Conservation (phyloP, 116 monocot genomes). For the Iris pallida region DNA sequence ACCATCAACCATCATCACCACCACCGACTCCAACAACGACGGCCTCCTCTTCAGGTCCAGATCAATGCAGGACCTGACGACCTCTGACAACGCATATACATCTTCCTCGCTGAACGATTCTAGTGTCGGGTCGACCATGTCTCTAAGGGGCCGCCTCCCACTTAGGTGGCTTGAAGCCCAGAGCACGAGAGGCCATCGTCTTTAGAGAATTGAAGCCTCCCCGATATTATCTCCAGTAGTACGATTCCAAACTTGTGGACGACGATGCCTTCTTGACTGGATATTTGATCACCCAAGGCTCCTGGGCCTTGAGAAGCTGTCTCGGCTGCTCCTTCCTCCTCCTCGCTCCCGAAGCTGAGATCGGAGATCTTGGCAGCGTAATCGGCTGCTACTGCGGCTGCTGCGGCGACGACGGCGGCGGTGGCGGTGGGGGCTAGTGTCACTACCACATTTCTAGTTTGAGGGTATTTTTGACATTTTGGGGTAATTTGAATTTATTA, state of each 20-base stretch:
- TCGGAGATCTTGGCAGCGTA: constrained; percentile 40
- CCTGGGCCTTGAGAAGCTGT: constrained; percentile 7
- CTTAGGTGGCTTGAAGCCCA: constrained; percentile 49
- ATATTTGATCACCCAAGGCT: constrained; percentile 1
- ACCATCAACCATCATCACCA: too few relatives aligned
- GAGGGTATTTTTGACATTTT: too few relatives aligned
- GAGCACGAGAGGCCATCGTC: constrained; percentile 46
- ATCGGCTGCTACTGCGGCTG: too few relatives aligned
- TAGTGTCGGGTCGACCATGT: constrained; percentile 34
- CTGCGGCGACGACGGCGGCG: too few relatives aligned
- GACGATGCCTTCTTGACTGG: constrained; percentile 21
- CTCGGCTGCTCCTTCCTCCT: constrained; percentile 7
- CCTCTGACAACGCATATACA: constrained; percentile 20
- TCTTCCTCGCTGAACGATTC: constrained; percentile 22
- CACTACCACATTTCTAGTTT: too few relatives aligned
- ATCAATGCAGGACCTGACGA: constrained; percentile 29
- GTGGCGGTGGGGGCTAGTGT: too few relatives aligned
- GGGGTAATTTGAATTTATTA: too few relatives aligned
- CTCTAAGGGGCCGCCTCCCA: constrained; percentile 31
- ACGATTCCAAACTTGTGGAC: constrained; percentile 47
- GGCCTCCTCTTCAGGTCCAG: constrained; percentile 23
- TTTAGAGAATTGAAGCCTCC: constrained; percentile 38
- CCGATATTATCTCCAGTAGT: constrained; percentile 51
- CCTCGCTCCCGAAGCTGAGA: constrained; percentile 20
- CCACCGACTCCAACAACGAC: constrained; percentile 24